Base-by-base conservation (phyloP, 257 asterid genomes). In the Solanum sejunctum region DNA sequence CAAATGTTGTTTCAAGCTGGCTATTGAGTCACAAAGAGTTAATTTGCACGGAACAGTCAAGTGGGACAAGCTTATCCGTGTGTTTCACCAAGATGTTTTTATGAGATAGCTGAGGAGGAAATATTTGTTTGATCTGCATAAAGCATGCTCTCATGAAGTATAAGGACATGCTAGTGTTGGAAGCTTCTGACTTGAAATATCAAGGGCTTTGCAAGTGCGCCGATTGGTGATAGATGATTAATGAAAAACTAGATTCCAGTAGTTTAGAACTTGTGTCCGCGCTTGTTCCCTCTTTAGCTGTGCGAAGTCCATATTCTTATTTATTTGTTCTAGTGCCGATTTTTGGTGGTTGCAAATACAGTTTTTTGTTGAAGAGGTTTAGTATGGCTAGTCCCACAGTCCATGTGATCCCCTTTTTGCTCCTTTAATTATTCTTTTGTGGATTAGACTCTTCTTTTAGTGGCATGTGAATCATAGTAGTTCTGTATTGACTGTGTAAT, bases 291-390 rank as follows among this genome's bases (percentile, higher is more conserved):
- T 83, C 87, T 86, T 85, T 89, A 91, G 92, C 83, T 87, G 90
- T 89, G 91, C 88, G 92, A 88, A 86, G 83, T 69, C 75, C 67
- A 88, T 87, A 85, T 88, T 87, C 85, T 88, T 89, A 84, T 90
- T 87, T 92, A 80, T 91, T 89, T 89, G 85, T 75, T 86, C 89
- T 87, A 85, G 92, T 86, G 92, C 87, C 88, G 36, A 78, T 75
- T 63, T 88, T 84, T 87, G 80, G 84, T 89, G 78, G 87, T 78
- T 77, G 86, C 88, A 79, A 71, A 85, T 87, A 85, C 90, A 87
- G 41, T 86, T 84, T 87, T 86, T 86, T 70, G 23, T 16, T 49
- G 49, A 86, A 78, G 82, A 87, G 89, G 84, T 58, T 52, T 83
- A 87, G 91, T 73, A 79, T 75, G 88, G 88, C 83, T 60, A 60